Percentiles rank a stretch among this genome's conserved stretches.
Conservation (phyloP, 2,329 filamentous ascomycete genomes). For the Penicillium crustosum region DNA sequence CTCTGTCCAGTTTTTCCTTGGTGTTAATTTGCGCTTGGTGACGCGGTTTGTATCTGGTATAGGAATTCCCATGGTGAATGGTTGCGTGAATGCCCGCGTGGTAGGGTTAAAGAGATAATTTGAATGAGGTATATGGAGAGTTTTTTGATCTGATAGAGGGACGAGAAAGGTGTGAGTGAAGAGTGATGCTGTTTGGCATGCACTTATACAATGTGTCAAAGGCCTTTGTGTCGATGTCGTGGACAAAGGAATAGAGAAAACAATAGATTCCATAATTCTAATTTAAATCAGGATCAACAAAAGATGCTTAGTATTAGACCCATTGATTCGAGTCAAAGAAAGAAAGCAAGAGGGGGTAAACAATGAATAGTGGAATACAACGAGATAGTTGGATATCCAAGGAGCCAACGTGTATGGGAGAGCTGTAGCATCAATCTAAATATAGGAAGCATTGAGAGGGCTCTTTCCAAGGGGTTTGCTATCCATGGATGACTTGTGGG, state of each 20-base stretch:
- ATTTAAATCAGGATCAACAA: background rate
- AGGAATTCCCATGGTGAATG: background rate
- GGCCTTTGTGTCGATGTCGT: background rate
- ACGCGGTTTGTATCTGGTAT: background rate
- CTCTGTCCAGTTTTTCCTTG: background rate
- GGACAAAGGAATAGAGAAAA: background rate
- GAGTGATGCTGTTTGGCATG: background rate
- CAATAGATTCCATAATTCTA: background rate
- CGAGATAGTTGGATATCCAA: background rate
- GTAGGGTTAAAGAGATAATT: background rate
- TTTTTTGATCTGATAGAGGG: background rate
- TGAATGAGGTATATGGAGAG: background rate
- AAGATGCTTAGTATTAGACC: background rate
- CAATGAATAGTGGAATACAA: background rate
- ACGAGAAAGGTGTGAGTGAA: background rate
- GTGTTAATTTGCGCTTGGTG: background rate
- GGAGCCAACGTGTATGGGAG: background rate
- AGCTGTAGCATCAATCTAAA: background rate
- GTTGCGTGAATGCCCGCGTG: background rate
- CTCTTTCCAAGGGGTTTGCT: background rate
- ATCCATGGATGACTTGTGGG: slow-evolving; percentile 22
- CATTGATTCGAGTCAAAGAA: background rate
- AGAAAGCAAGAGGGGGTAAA: background rate
- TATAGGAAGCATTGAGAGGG: background rate
- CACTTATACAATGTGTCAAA: slow-evolving; percentile 6